Conservation (phyloP, 2,329 filamentous ascomycete species). For the Myriosclerotinia duriaeana region DNA sequence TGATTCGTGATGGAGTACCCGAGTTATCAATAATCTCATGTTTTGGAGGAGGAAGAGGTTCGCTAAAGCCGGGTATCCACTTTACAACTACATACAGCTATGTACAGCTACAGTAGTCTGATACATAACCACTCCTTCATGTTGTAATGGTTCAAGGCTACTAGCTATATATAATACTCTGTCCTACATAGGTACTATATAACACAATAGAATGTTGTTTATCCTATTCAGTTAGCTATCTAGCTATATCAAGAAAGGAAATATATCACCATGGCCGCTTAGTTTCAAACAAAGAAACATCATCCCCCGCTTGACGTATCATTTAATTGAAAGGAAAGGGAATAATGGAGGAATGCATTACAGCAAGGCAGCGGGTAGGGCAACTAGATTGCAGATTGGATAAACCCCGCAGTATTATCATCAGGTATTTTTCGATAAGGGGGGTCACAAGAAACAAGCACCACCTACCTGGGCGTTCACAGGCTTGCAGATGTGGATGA, state of each 20-base stretch:
- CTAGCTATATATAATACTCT: neutral
- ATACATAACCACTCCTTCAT: neutral
- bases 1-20: neutral
- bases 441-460: too few species aligned
- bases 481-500: neutral
- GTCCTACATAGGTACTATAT: neutral
- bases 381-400: neutral
- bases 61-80: slow-evolving; percentile 21
- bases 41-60: neutral
- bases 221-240: neutral
- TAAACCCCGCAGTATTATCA: slow-evolving; percentile 10
- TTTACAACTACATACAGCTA: neutral
- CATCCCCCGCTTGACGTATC: slow-evolving; percentile 6
- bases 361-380: neutral
- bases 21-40: slow-evolving; percentile 12
- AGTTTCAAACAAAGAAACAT: slow-evolving; percentile 9
- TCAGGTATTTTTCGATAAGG: neutral
- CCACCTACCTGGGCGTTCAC: slow-evolving; percentile 1
- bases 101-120: neutral
- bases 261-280: neutral
- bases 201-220: neutral
- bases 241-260: neutral
- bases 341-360: neutral
- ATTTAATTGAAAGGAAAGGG: neutral
- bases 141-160: neutral